Conservation (phyloP, 1,284 basidiomycete genomes). For the Phlebopus sp. region DNA sequence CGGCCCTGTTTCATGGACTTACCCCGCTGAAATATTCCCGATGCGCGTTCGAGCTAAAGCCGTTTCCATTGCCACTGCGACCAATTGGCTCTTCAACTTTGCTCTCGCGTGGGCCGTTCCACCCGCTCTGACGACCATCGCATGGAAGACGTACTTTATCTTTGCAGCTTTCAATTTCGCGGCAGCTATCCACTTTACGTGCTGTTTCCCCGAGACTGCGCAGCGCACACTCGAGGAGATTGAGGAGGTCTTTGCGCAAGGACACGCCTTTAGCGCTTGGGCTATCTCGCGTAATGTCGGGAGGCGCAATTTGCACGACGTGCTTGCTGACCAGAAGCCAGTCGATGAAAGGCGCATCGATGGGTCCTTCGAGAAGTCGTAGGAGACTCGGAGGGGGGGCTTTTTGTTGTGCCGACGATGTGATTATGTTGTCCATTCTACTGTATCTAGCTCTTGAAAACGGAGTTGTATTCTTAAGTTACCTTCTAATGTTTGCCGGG, state of each 20-base stretch:
- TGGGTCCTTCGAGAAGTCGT: constrained; percentile 6
- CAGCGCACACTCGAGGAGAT: constrained; percentile 72
- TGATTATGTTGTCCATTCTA: no score
- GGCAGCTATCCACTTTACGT: constrained; percentile 65
- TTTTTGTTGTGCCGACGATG: no score
- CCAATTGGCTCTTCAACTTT: constrained; percentile 75
- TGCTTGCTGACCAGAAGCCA: constrained; percentile 13
- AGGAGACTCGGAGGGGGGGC: no score
- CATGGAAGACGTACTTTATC: constrained; percentile 69
- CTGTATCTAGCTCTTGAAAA: no score
- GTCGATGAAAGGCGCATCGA: constrained; percentile 17
- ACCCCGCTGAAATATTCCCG: constrained; percentile 66
- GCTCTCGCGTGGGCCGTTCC: constrained; percentile 67
- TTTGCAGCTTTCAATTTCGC: constrained; percentile 77
- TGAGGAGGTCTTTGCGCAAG: constrained; percentile 70
- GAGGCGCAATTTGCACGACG: constrained; percentile 54
- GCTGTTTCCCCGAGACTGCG: constrained; percentile 76
- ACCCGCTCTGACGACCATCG: constrained; percentile 50
- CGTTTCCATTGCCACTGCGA: constrained; percentile 57
- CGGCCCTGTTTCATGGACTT: constrained; percentile 73
- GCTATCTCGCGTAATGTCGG: constrained; percentile 60
- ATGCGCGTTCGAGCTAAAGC: constrained; percentile 73
- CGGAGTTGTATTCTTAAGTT: no score
- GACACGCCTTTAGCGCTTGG: constrained; percentile 72
- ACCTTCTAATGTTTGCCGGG: no score